A percentile compares a stretch with the other conserved stretches of the same genome.
phyloP scores from a whole-genome alignment of 2,329 filamentous ascomycete genomes.

The Alternaria sp. region DNA sequence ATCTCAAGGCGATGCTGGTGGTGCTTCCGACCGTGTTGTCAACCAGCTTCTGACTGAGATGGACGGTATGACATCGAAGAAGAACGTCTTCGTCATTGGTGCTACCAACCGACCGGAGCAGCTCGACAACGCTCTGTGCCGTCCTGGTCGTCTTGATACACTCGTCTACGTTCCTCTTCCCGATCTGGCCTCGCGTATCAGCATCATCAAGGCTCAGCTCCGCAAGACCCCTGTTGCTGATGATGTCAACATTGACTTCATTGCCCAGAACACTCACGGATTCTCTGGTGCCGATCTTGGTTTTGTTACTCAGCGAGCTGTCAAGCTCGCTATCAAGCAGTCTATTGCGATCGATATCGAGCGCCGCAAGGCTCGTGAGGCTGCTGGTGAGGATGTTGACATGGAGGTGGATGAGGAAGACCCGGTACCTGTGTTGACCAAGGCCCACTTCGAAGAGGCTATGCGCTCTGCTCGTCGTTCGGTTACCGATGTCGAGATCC shows the following conservation, averaged over 20 bases:
- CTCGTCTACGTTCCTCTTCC: slow-evolving; percentile 98
- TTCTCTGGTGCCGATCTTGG: slow-evolving; percentile 99
- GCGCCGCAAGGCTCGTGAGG: slow-evolving; percentile 87
- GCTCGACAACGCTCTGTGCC: slow-evolving; percentile 96
- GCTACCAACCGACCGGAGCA: slow-evolving; percentile 99
- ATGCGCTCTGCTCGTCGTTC: slow-evolving; percentile 95
- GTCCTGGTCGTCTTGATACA: slow-evolving; percentile 97
- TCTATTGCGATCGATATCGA: slow-evolving; percentile 89
- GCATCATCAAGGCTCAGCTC: slow-evolving; percentile 93
- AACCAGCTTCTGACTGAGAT: slow-evolving; percentile 99
- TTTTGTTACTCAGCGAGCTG: slow-evolving; percentile 97
- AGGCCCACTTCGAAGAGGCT: slow-evolving; percentile 97
- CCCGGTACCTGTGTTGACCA: slow-evolving; percentile 93
- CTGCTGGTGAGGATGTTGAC: slow-evolving; percentile 73
- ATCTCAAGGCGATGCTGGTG: slow-evolving; percentile 92
- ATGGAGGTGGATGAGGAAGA: slow-evolving; percentile 81
- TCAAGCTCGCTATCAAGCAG: slow-evolving; percentile 99
- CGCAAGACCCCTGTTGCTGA: slow-evolving; percentile 93
- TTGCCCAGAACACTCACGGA: slow-evolving; percentile 95
- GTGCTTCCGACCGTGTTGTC: slow-evolving; percentile 98
- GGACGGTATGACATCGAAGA: slow-evolving; percentile 99
- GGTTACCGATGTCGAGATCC: slow-evolving; percentile 95
- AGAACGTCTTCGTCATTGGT: slow-evolving; percentile 99
- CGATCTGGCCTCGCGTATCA: slow-evolving; percentile 85
- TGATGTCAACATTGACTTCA: slow-evolving; percentile 89